Conservation (phyloP, 176 grass and related monocot species). For the Cenchrus purpureus region DNA sequence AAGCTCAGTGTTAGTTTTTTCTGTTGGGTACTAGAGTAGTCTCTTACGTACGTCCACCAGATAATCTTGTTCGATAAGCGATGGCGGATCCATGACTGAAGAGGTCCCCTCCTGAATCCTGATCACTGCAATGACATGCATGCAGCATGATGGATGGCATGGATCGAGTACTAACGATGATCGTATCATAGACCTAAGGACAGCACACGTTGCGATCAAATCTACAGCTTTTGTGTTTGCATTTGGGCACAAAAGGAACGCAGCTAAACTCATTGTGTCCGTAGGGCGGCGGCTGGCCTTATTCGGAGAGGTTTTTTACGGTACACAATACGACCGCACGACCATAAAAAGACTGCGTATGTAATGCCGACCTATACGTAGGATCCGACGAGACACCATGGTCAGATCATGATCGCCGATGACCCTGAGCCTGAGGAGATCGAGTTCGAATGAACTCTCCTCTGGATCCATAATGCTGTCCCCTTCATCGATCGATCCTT, state of each 20-base stretch:
- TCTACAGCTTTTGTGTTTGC: not conserved
- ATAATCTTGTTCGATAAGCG: not conserved
- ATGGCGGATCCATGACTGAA: not conserved
- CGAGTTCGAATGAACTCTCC: not conserved
- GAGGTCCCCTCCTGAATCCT: slow-evolving; percentile 11
- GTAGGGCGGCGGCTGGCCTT: not conserved
- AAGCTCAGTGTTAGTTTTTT: slow-evolving; percentile 38
- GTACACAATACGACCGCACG: too few species aligned
- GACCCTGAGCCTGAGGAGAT: not conserved
- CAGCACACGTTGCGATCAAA: not conserved
- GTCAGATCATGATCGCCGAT: slow-evolving; percentile 4
- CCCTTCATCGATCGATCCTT: not conserved
- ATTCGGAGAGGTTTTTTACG: too few species aligned
- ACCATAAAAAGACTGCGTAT: too few species aligned
- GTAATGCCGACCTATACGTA: too few species aligned
- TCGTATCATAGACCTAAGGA: not conserved
- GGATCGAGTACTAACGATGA: slow-evolving; percentile 15
- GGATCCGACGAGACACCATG: too few species aligned
- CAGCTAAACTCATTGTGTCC: not conserved
- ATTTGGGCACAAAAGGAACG: not conserved
- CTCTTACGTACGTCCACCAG: not conserved
- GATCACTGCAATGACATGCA: not conserved
- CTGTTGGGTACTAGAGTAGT: not conserved
- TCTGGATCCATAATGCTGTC: slow-evolving; percentile 21
- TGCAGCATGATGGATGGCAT: not conserved